Evolutionary conservation across 225 moss, liverwort and hornwort genomes (phyloP).

Genomic region (Bryum argenteum): DNA sequence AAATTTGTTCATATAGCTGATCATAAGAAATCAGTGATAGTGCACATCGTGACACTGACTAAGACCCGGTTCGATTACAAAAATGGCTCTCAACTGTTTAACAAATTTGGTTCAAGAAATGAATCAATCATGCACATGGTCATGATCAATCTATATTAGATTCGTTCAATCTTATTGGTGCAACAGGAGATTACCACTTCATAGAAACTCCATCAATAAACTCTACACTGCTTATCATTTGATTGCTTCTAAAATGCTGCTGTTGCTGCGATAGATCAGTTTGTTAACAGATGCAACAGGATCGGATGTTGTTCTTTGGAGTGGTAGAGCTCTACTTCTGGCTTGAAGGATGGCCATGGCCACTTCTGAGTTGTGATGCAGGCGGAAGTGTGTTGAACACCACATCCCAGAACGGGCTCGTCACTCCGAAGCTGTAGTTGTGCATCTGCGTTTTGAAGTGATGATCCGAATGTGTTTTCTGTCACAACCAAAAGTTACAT

Average conservation of each 20-base stretch:
- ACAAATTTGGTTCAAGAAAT: background rate
- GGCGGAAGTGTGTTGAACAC: conserved; percentile 51
- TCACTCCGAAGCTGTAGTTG: conserved; percentile 53
- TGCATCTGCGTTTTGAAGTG: conserved; percentile 60
- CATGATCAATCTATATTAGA: no score
- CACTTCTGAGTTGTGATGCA: background rate
- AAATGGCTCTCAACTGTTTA: background rate
- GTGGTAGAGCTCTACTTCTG: background rate
- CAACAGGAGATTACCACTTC: no score
- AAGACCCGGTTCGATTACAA: background rate
- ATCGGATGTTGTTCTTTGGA: no score
- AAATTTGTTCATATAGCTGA: background rate
- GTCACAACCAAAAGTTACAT: background rate
- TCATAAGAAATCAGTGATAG: no score
- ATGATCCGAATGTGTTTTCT: conserved; percentile 55
- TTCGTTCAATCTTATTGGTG: no score
- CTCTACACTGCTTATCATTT: background rate
- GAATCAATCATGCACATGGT: background rate
- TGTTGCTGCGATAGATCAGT: no score
- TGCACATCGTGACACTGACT: background rate
- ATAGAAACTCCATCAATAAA: background rate
- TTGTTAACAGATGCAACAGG: no score
- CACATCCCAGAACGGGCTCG: conserved; percentile 51
- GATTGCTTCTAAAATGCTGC: background rate
- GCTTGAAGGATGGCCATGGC: background rate